Evolutionary conservation across 306 rosid species (phyloP).

Genomic region (Pyrus communis): DNA sequence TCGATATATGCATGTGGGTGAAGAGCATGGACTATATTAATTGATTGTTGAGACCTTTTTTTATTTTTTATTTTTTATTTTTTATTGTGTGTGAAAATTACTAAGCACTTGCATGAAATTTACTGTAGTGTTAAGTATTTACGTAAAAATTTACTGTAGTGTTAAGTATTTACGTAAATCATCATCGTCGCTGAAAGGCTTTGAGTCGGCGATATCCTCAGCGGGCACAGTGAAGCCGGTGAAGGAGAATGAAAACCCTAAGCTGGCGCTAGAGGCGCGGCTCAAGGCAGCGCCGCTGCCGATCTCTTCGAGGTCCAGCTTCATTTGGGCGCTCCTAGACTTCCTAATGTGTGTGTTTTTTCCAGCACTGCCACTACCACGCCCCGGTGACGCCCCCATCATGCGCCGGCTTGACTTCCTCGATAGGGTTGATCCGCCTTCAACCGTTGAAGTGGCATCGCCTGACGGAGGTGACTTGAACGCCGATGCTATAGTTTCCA

Average conservation of each 20-base stretch:
- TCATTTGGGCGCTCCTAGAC: slow-evolving; percentile 80
- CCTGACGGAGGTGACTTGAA: slow-evolving; percentile 48
- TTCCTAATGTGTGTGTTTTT: slow-evolving; percentile 83
- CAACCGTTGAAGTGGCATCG: slow-evolving; percentile 12
- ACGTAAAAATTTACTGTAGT: not conserved
- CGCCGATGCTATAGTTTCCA: slow-evolving; percentile 44
- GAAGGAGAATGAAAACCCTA: slow-evolving; percentile 90
- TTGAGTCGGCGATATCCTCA: slow-evolving; percentile 69
- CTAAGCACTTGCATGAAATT: not conserved
- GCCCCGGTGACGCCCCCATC: slow-evolving; percentile 26
- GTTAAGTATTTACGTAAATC: slow-evolving; percentile 56
- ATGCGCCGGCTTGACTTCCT: slow-evolving; percentile 71
- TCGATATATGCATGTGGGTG: not conserved
- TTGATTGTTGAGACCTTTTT: too few species aligned
- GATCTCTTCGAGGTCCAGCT: slow-evolving; percentile 65
- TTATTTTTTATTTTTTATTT: too few species aligned
- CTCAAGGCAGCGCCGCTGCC: slow-evolving; percentile 81
- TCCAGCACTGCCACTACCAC: slow-evolving; percentile 23
- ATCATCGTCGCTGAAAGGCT: slow-evolving; percentile 87
- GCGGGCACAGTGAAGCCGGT: slow-evolving; percentile 89
- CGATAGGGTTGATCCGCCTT: slow-evolving; percentile 30
- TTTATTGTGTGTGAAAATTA: not conserved
- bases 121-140: too few species aligned
- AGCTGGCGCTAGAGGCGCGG: slow-evolving; percentile 94
- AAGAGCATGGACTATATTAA: not conserved